Base-by-base conservation (phyloP, 2,329 filamentous ascomycete genomes). In the Botryotinia calthae region DNA sequence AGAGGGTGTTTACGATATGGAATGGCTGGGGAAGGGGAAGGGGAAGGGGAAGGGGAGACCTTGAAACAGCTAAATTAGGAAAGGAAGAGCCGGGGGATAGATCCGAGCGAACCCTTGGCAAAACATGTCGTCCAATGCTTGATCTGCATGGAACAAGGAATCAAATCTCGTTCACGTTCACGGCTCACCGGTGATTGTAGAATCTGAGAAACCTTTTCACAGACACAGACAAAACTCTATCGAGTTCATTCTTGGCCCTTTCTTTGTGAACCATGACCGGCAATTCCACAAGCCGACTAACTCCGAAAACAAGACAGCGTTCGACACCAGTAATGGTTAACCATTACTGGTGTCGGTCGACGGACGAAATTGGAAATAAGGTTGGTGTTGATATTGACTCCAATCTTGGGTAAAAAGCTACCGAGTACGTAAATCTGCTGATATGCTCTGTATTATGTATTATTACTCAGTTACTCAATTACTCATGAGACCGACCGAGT, bases 11-110 rank as follows among this genome's bases (percentile, higher is more conserved):
- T 10, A 72, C 42, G 40, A 71, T 54, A 51, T 58, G 59, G 14
- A 48, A 73, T 64, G 58, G 46, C 64, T 66, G 64, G 64, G 64
- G 31, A 67, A 54, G n/a, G 31, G 70, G 65, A 28, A 48, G 63
- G 63, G 31, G 22, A 66, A 54, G 31, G 31, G 70, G 66, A 25
- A 54, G n/a, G n/a, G n/a, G n/a, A n/a, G n/a, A 59, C 44, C 20
- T 46, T 37, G n/a, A 54, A 54, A 51, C 22, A 40, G 46, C 64
- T 22, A 7, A 20, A 66, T 66, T 28, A 7, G 63, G 44, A 66
- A 54, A 54, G 22, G 46, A 18, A 40, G n/a, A 46, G 14, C 25
- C 64, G 46, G 64, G 46, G 64, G n/a, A 40, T 18, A 2, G 64
- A 66, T 28, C 64, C 64, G 64, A 40, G 31, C 31, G 25, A 66